These are phyloP conservation scores for Tilletia caries DNA, from an alignment of 1,284 basidiomycete species.

Conservation along the genomic window DNA sequence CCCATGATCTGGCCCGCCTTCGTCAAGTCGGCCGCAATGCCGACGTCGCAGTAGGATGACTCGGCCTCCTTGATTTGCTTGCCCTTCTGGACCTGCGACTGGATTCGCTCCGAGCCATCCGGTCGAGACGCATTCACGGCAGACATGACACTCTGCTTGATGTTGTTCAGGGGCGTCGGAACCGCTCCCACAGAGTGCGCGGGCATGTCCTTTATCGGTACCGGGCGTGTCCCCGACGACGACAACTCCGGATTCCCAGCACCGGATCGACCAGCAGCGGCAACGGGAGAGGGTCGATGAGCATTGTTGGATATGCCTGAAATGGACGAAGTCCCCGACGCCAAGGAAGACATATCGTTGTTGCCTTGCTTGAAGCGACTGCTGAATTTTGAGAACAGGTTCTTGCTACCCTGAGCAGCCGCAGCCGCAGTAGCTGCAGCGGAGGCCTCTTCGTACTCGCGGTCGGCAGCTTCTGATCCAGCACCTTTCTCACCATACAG, in stretches of 20 bases:
- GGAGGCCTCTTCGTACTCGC: neutral
- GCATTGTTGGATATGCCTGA: slow-evolving; percentile 12
- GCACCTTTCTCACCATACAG: neutral
- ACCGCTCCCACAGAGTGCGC: slow-evolving; percentile 26
- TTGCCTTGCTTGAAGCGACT: slow-evolving; percentile 26
- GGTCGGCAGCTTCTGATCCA: neutral
- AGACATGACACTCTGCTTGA: slow-evolving; percentile 50
- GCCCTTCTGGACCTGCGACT: slow-evolving; percentile 36
- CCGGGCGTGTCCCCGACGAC: neutral
- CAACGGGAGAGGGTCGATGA: slow-evolving; percentile 18
- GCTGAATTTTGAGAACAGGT: slow-evolving; percentile 35
- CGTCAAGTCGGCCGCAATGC: slow-evolving; percentile 50
- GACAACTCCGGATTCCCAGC: neutral
- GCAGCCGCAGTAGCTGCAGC: neutral
- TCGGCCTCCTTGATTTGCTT: slow-evolving; percentile 55
- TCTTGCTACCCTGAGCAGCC: neutral
- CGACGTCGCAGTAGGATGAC: slow-evolving; percentile 54
- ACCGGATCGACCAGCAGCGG: slow-evolving; percentile 24
- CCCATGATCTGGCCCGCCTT: slow-evolving; percentile 53
- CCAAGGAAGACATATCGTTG: slow-evolving; percentile 34
- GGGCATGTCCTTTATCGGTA: slow-evolving; percentile 17
- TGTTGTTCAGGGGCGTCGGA: slow-evolving; percentile 46
- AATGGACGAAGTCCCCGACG: slow-evolving; percentile 43
- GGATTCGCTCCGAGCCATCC: slow-evolving; percentile 50
- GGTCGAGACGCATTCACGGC: slow-evolving; percentile 55